phyloP scores from a whole-genome alignment of 352 stramenopile species.

The Phytophthora tubulina region DNA sequence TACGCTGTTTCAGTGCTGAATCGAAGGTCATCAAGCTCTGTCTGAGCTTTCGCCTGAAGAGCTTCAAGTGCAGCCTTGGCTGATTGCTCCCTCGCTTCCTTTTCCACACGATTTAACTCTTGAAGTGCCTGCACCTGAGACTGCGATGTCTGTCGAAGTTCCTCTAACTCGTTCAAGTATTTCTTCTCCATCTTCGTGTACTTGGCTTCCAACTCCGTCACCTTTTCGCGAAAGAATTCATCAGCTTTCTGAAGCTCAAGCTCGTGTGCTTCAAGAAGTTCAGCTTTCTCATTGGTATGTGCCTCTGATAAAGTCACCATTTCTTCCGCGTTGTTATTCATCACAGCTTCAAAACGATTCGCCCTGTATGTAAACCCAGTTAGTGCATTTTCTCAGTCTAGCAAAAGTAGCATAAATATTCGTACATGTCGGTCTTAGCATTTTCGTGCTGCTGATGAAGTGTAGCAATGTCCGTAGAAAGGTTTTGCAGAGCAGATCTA shows the following conservation, averaged over 20 bases:
- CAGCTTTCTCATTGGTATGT: constrained; percentile 43
- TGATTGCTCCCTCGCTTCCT: constrained; percentile 23
- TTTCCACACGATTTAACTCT: constrained; percentile 30
- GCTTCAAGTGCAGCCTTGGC: constrained; percentile 38
- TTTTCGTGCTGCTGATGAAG: constrained; percentile 56
- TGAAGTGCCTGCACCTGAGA: constrained; percentile 36
- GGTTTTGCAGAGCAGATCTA: constrained; percentile 44
- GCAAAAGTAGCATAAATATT: background rate
- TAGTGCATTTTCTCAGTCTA: background rate
- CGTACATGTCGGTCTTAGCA: constrained; percentile 51
- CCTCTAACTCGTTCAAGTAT: constrained; percentile 48
- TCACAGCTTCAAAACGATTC: constrained; percentile 49
- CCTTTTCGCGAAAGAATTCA: constrained; percentile 37
- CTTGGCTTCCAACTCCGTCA: constrained; percentile 44
- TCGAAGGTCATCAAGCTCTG: constrained; percentile 41
- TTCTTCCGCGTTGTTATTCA: constrained; percentile 59
- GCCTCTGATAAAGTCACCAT: constrained; percentile 48
- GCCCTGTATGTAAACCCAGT: constrained; percentile 25
- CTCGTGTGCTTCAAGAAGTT: constrained; percentile 41
- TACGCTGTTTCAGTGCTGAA: constrained; percentile 27
- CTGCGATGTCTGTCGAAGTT: constrained; percentile 42
- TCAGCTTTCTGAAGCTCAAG: constrained; percentile 35
- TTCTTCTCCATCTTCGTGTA: constrained; percentile 41
- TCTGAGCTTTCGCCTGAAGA: constrained; percentile 32
- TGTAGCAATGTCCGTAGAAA: constrained; percentile 57